These are phyloP conservation scores for Gossypium bickii DNA, from an alignment of 345 rosid species.

Conservation along the genomic window DNA sequence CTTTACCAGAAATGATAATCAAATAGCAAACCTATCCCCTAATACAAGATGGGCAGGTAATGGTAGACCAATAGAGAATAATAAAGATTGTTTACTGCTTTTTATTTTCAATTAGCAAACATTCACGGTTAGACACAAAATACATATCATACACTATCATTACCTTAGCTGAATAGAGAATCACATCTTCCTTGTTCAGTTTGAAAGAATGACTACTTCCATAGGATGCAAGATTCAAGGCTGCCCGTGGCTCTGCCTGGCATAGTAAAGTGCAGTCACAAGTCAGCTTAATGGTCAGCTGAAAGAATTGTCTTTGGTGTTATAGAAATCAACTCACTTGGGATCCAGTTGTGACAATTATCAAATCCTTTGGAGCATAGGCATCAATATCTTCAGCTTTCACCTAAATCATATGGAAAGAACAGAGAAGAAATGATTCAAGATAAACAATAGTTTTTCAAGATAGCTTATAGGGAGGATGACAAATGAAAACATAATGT, in stretches of 20 bases:
- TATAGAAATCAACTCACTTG: constrained; percentile 59
- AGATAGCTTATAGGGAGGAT: neutral
- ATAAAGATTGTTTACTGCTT: neutral
- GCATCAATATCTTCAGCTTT: constrained; percentile 94
- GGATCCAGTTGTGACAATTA: constrained; percentile 95
- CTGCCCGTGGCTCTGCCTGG: constrained; percentile 99
- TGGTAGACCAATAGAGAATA: neutral
- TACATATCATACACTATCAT: neutral
- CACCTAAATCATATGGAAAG: constrained; percentile 39
- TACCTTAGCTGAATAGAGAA: constrained; percentile 96
- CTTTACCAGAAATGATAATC: neutral
- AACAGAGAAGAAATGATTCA: constrained; percentile 5
- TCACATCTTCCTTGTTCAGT: constrained; percentile 74
- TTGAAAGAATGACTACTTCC: constrained; percentile 90
- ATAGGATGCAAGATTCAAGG: constrained; percentile 93
- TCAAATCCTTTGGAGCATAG: constrained; percentile 90
- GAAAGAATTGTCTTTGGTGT: constrained; percentile 5
- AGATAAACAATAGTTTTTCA: neutral
- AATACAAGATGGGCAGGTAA: neutral
- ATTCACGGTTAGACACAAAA: constrained; percentile 5
- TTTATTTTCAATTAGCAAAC: neutral
- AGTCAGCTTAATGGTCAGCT: constrained; percentile 18
- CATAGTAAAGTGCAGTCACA: constrained; percentile 32
- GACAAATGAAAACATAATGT: constrained; percentile 2
- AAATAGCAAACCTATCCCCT: neutral